Evolutionary conservation across 768 basidiomycete genomes (phyloP).

Genomic region (Leccinum obscurum): DNA sequence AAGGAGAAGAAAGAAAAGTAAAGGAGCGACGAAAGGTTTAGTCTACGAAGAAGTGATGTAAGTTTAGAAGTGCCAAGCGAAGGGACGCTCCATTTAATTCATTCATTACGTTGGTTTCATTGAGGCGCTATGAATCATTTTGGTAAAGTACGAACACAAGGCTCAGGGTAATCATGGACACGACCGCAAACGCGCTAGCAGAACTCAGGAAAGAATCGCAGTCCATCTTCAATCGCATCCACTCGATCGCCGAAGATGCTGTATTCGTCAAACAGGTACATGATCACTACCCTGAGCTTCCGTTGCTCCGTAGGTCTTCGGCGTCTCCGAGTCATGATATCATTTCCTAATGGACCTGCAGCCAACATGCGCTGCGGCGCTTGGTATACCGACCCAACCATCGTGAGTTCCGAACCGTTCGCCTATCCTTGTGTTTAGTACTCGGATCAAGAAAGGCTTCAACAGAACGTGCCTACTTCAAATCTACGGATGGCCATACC

Average conservation of each 20-base stretch:
- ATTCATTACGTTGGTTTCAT: neutral
- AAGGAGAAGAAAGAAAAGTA: constrained; percentile 3
- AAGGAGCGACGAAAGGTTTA: constrained; percentile 14
- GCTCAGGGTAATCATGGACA: neutral
- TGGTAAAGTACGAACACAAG: neutral
- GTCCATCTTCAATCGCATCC: constrained; percentile 84
- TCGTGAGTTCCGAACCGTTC: constrained; percentile 40
- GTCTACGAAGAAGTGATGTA: constrained; percentile 5
- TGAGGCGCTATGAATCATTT: neutral
- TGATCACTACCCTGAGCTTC: constrained; percentile 46
- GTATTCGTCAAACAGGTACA: constrained; percentile 62
- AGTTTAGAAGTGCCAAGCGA: constrained; percentile 4
- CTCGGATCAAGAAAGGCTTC: constrained; percentile 9
- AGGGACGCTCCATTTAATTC: neutral
- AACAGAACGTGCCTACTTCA: constrained; percentile 68
- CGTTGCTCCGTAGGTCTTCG: constrained; percentile 52
- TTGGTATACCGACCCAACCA: constrained; percentile 83
- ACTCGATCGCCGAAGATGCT: constrained; percentile 80
- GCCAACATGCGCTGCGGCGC: constrained; percentile 93
- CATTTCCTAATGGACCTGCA: constrained; percentile 27
- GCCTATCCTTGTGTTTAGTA: neutral
- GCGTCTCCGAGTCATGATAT: neutral
- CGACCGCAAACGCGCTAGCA: neutral
- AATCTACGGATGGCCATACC: constrained; percentile 88
- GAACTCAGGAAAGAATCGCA: constrained; percentile 65